These are phyloP conservation scores for Limnomonas spitsbergensis DNA, from an alignment of 139 green algal genomes.

Conservation along the genomic window DNA sequence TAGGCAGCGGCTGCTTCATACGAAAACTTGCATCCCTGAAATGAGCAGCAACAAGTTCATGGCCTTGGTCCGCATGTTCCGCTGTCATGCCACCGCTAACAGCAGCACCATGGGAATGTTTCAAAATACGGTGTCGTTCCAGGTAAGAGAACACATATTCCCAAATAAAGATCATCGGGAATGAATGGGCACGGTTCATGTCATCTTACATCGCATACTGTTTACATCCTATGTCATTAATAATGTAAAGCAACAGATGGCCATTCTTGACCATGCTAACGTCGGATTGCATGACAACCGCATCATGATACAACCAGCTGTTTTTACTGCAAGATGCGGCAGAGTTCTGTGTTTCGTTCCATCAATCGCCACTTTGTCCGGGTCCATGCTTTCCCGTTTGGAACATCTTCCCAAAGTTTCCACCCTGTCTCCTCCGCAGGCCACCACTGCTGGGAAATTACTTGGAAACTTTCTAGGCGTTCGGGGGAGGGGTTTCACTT, in stretches of 20 bases:
- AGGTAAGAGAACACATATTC: not conserved
- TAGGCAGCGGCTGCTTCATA: too few species aligned
- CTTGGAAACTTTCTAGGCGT: conserved; percentile 11
- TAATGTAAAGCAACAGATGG: too few species aligned
- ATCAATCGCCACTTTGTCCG: too few species aligned
- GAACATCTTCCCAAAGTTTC: not conserved
- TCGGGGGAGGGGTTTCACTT: not conserved
- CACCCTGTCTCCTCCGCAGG: not conserved
- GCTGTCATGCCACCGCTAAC: not conserved
- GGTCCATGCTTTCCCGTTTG: not conserved
- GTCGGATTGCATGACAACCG: not conserved
- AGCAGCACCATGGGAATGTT: not conserved
- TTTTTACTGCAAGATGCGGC: too few species aligned
- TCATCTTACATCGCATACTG: not conserved
- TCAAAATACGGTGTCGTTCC: not conserved
- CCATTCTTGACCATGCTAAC: too few species aligned
- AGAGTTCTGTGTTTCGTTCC: too few species aligned
- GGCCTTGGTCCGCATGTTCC: not conserved
- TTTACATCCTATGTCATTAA: too few species aligned
- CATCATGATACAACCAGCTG: not conserved
- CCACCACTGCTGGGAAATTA: not conserved
- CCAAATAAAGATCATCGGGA: not conserved
- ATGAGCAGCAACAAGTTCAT: not conserved
- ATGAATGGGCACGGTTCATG: not conserved
- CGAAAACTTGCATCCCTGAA: too few species aligned